Evolutionary conservation across 257 asterid species (phyloP).

Genomic region (Solanum ossicruentum): DNA sequence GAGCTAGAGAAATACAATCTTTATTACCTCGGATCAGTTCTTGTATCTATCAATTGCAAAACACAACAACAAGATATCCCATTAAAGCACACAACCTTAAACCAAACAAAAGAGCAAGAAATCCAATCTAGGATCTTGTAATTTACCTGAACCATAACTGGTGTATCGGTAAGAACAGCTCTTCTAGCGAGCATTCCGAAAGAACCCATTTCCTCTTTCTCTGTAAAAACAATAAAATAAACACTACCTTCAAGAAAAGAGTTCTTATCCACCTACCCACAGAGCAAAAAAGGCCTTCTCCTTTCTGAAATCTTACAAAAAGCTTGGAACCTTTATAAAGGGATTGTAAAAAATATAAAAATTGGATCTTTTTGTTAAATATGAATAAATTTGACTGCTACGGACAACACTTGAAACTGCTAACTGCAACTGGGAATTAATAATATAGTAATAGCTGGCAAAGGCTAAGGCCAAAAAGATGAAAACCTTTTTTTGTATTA

Average conservation of each 20-base stretch:
- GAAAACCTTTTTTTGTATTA: background rate
- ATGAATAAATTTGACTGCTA: background rate
- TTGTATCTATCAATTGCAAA: slow-evolving; percentile 55
- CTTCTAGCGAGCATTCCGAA: slow-evolving; percentile 62
- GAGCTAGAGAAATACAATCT: slow-evolving; percentile 85
- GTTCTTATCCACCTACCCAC: background rate
- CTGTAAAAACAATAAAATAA: background rate
- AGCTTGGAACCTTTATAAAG: background rate
- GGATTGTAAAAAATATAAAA: background rate
- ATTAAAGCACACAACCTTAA: background rate
- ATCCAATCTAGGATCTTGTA: slow-evolving; percentile 2
- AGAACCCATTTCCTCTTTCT: slow-evolving; percentile 60
- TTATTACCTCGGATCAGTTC: slow-evolving; percentile 65
- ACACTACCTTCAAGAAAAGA: background rate
- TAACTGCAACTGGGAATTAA: background rate
- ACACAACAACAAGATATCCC: background rate
- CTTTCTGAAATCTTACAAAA: background rate
- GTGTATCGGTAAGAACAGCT: slow-evolving; percentile 70
- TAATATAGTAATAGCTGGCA: background rate
- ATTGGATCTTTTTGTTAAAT: background rate
- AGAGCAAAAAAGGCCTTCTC: background rate
- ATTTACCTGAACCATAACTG: slow-evolving; percentile 89
- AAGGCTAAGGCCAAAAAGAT: background rate
- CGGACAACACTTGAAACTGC: background rate
- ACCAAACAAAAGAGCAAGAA: background rate